Conservation (phyloP, 208 protist genomes). For the Lotmaria passim region DNA sequence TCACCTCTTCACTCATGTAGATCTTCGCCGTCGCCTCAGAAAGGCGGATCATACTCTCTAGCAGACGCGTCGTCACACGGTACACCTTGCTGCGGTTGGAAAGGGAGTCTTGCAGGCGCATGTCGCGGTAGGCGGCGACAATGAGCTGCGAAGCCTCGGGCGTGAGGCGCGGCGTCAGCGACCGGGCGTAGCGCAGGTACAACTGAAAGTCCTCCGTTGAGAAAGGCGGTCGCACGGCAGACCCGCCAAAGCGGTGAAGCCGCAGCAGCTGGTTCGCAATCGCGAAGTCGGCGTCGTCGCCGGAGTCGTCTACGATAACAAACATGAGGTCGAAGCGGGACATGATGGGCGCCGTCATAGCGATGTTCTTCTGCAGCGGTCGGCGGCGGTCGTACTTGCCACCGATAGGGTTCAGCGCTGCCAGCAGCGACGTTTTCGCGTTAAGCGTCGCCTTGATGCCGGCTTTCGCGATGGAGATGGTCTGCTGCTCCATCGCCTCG, state of each 20-base stretch:
- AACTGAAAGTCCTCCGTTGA: constrained; percentile 87
- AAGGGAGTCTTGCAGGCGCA: constrained; percentile 93
- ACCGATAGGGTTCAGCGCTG: constrained; percentile 98
- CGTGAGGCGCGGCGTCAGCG: constrained; percentile 90
- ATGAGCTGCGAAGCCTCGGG: constrained; percentile 89
- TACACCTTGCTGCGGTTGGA: constrained; percentile 93
- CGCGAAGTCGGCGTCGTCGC: constrained; percentile 95
- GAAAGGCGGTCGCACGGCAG: constrained; percentile 76
- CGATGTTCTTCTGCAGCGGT: constrained; percentile 93
- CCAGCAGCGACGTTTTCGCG: constrained; percentile 98
- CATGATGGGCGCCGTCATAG: constrained; percentile 98
- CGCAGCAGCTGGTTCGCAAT: constrained; percentile 98
- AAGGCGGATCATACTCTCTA: constrained; percentile 99
- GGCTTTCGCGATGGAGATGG: constrained; percentile 99
- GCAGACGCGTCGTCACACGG: constrained; percentile 98
- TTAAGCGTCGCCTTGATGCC: constrained; percentile 99
- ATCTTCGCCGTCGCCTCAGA: constrained; percentile 98
- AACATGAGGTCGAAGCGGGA: constrained; percentile 99
- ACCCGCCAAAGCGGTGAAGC: constrained; percentile 90
- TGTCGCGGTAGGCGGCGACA: constrained; percentile 88
- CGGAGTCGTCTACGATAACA: constrained; percentile 98
- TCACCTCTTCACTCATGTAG: constrained; percentile 92
- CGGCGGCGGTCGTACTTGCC: constrained; percentile 96
- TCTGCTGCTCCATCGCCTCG: constrained; percentile 99
- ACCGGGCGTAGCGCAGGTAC: constrained; percentile 94